Base-by-base conservation (phyloP, 2,329 filamentous ascomycete genomes). In the Raffaelea deltoideospora region DNA sequence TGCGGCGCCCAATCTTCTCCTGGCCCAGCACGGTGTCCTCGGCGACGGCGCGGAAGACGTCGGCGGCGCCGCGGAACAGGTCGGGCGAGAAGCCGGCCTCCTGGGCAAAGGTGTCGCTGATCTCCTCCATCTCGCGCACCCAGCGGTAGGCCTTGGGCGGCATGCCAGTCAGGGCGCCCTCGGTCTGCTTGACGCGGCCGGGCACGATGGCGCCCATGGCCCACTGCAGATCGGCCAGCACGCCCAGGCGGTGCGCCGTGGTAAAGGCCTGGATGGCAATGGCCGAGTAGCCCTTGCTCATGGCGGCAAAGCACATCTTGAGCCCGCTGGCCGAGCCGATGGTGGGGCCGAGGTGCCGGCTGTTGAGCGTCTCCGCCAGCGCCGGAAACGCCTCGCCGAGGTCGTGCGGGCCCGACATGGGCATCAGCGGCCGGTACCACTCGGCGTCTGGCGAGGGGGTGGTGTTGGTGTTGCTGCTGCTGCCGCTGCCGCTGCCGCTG, bases 41-140 rank as follows among this genome's bases (percentile, higher is more conserved):
- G 0, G 76, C 72, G 9, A 83, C 69, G 8, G 60, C 54, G 35
- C 63, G 61, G 50, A 77, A 84, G 7, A 82, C 64, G 22, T 61
- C 64, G 0, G 76, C 76, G 7, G 76, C 69, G 10, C 68, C 68
- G 11, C 57, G 52, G 46, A 82, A 82, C 20, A 78, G 53, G 19
- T 60, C 57, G 10, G 53, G 53, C 5, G 55, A 55, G 51, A 79
- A 82, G 0, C 76, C 77, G 1, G 74, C 78, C 37, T 79, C 75
- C 30, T 70, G 66, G 7, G 57, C 56, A 51, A 83, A 76, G 4
- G 76, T 80, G 39, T 66, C 59, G 4, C 69, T 71, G 49, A 87
- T 84, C 61, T 86, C 74, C 46, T 76, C 67, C 80, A 87, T 85
- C 60, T 86, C 80, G 24, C 65, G 61, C 0, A 83, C 75, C 79